Percentiles rank a stretch among this genome's conserved stretches.
phyloP scores from a whole-genome alignment of 2,329 filamentous ascomycete genomes.

The Trichoderma afroharzianum region DNA sequence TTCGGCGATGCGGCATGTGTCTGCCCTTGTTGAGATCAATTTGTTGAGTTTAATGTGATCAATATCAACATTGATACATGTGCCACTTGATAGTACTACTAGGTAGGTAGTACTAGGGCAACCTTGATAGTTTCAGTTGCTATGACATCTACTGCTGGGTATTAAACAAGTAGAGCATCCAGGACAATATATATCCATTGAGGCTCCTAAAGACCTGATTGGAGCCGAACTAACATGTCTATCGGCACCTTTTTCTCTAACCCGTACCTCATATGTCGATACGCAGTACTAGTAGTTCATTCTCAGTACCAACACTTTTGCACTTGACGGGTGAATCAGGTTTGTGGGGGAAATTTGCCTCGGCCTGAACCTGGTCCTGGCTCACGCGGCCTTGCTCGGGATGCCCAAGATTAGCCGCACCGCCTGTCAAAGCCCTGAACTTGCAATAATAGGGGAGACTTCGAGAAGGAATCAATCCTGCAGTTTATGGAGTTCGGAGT shows the following conservation, averaged over 20 bases:
- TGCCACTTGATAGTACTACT: too few relatives aligned
- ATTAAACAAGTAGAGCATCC: background rate
- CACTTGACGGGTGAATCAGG: background rate
- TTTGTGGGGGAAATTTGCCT: conserved; percentile 16
- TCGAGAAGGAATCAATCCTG: background rate
- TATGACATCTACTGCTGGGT: background rate
- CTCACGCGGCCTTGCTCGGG: background rate
- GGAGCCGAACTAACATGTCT: background rate
- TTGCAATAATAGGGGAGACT: background rate
- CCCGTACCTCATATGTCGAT: background rate
- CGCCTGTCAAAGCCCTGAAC: background rate
- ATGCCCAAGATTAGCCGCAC: background rate
- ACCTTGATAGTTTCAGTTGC: background rate
- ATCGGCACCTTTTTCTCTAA: background rate
- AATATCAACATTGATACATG: background rate
- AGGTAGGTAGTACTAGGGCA: too few relatives aligned
- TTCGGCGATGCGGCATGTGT: background rate
- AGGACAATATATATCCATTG: background rate
- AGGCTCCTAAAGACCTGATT: background rate
- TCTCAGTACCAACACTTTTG: background rate
- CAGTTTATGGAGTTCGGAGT: background rate
- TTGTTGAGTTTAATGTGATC: background rate
- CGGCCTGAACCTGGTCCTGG: background rate
- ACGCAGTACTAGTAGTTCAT: background rate
- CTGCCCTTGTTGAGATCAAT: background rate